phyloP scores from a whole-genome alignment of 257 asterid genomes.

The Knoxia roxburghii region DNA sequence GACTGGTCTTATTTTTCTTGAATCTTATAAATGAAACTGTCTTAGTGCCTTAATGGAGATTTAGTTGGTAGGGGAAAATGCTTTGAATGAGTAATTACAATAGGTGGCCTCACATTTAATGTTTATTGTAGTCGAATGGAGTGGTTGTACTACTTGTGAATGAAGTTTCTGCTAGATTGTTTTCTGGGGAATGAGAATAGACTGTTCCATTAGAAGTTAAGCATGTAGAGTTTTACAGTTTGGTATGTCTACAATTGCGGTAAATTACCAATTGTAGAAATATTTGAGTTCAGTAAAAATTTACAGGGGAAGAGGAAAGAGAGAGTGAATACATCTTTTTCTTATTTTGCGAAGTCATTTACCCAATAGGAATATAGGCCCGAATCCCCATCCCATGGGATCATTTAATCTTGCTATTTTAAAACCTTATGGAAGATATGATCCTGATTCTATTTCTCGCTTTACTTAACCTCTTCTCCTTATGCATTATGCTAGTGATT shows the following conservation, averaged over 20 bases:
- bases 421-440: background rate
- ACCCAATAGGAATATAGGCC: background rate
- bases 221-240: background rate
- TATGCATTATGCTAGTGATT: background rate
- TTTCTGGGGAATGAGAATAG: background rate
- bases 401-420: background rate
- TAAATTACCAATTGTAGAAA: background rate
- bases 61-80: background rate
- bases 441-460: background rate
- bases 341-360: background rate
- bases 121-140: background rate
- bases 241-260: no score
- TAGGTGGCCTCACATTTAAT: background rate
- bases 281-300: background rate
- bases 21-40: background rate
- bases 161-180: background rate
- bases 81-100: background rate
- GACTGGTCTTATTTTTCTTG: no score
- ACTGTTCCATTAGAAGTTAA: background rate
- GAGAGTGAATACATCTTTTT: background rate
- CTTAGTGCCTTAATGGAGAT: background rate
- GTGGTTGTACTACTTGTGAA: background rate
- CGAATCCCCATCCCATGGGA: background rate
- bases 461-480: background rate
- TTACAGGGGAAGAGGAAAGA: background rate